Conservation (phyloP, 768 basidiomycete genomes). For the Tremella mesenterica region DNA sequence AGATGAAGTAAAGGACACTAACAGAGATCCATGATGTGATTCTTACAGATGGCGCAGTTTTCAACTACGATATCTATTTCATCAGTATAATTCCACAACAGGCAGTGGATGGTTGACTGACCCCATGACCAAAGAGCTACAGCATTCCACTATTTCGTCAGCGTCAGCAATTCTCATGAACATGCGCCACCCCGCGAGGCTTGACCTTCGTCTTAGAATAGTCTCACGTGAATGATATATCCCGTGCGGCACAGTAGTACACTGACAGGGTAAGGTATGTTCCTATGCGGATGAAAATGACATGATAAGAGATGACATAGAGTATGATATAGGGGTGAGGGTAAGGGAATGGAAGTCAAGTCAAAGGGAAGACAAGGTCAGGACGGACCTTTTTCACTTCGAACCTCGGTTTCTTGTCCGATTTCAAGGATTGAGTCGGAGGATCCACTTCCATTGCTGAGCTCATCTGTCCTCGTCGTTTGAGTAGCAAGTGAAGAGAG, state of each 20-base stretch:
- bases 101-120: conserved; percentile 42
- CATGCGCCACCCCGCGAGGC: too few relatives aligned
- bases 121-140: conserved; percentile 99
- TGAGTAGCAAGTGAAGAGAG: neutral
- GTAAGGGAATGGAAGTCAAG: too few relatives aligned
- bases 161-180: too few relatives aligned
- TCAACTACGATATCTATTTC: conserved; percentile 87
- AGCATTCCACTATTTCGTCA: conserved; percentile 77
- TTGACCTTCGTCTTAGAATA: too few relatives aligned
- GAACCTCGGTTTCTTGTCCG: conserved; percentile 64
- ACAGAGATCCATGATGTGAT: conserved; percentile 99
- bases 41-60: conserved; percentile 98
- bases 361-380: too few relatives aligned
- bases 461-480: neutral
- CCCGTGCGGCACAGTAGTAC: too few relatives aligned
- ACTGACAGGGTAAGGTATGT: too few relatives aligned
- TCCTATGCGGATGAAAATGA: neutral
- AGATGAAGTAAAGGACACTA: conserved; percentile 38
- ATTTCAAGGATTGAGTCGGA: conserved; percentile 8
- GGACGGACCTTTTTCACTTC: conserved; percentile 81
- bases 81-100: neutral
- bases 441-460: conserved; percentile 30
- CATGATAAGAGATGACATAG: too few relatives aligned
- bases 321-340: too few relatives aligned
- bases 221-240: too few relatives aligned